Evolutionary conservation across 768 basidiomycete genomes (phyloP), one percentile per base, ranked within the genome.

Genomic region (Boletus rufocinnamomeus): DNA sequence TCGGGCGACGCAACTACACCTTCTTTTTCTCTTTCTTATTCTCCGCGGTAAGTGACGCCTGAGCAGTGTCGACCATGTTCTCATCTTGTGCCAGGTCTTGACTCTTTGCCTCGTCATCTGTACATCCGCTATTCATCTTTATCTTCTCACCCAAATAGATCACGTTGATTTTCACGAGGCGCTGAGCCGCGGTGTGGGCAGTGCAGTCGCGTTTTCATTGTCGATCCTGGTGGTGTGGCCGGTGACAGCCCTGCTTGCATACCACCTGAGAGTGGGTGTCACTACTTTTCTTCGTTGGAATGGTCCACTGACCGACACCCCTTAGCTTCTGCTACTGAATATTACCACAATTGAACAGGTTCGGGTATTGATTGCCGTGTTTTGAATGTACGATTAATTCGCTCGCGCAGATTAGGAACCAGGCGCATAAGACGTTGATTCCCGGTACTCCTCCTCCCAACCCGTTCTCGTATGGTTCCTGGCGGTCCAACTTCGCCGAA

Each of bases 261-360:
- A 96, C 75, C 95, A 98, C 77, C 73, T 92, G 71, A 81, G 95
- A 74, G 93, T 95, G 72, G 69, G 91, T 77, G 6, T 23, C 28
- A 9, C 37, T 38, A 2, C 17, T 35, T 10, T 54, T 43, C 21
- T 27, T 17, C 13, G 10, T 34, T 16, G 14, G 48, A 27, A 40
- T 25, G 30, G 37, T 27, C 17, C 27, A 30, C 57, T 64, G 43
- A 66, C 58, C 6, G 25, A 50, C 9, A 17, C 14, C 10, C 54
- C 49, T 37, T 70, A 92, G 88, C 80, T 98, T 49, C 75, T 96
- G 53, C 70, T 94, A 34, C 77, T 94, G 61, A 95, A 96, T 72
- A 81, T 93, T 37, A 97, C 95, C 10, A 98, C 95, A n/a, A 94
- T 98, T 60, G 95, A 98, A 76, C 93, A 94, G 82, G 89, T 90